A percentile compares a stretch with the other conserved stretches of the same genome.
These are phyloP conservation scores for Penicillium soppii DNA, from an alignment of 495 filamentous ascomycete genomes.

Conservation along the genomic window DNA sequence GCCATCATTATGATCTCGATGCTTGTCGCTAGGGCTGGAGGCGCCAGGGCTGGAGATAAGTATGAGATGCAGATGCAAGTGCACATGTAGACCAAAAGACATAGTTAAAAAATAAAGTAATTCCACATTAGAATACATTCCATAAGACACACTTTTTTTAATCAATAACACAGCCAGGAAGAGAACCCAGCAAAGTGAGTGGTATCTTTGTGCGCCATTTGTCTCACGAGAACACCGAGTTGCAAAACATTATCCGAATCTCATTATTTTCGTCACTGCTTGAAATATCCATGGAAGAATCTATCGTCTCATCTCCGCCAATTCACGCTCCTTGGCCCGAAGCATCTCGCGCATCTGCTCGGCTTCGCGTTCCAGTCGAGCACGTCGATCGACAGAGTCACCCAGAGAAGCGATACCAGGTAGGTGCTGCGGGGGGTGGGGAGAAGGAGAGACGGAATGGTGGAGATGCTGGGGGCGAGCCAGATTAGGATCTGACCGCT, in stretches of 20 bases:
- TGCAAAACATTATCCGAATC: conserved; percentile 12
- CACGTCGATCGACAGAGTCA: conserved; percentile 60
- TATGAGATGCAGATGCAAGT: no score
- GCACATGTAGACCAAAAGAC: background rate
- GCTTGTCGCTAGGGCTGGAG: no score
- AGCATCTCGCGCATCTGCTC: conserved; percentile 75
- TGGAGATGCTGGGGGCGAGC: conserved; percentile 33
- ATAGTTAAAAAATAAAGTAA: background rate
- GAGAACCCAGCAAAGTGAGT: conserved; percentile 19
- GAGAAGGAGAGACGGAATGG: conserved; percentile 26
- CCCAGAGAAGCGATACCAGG: conserved; percentile 51
- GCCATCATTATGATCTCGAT: conserved; percentile 26
- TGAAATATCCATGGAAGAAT: conserved; percentile 1
- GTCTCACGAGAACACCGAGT: conserved; percentile 16
- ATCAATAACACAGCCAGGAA: conserved; percentile 20
- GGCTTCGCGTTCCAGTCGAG: conserved; percentile 68
- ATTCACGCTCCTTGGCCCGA: conserved; percentile 72
- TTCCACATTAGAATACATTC: conserved; percentile 22
- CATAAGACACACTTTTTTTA: conserved; percentile 17
- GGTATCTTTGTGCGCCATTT: conserved; percentile 32
- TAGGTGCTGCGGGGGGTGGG: conserved; percentile 30
- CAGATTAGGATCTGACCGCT: conserved; percentile 48
- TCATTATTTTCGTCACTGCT: conserved; percentile 26
- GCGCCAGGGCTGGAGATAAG: no score
- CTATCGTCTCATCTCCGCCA: conserved; percentile 61